Evolutionary conservation across 495 filamentous ascomycete species (phyloP), one percentile per base, ranked within the genome.

Genomic region (Cercophora samala): DNA sequence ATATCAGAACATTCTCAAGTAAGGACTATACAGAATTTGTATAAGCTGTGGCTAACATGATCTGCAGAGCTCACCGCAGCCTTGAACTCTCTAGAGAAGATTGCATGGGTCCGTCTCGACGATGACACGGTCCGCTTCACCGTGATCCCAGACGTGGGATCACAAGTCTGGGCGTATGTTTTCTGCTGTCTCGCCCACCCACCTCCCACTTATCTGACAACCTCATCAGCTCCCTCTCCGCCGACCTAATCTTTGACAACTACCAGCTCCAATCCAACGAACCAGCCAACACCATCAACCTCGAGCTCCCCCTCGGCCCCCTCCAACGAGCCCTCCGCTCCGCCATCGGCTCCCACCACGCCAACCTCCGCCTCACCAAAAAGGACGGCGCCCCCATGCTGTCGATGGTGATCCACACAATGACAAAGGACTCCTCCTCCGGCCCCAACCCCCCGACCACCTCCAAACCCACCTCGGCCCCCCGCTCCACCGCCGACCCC

Each of bases 161-260:
- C 93, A 13, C 93, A 97, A 84, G 95, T 98, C 32, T 99, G 96
- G 95, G 91, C 93, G 93, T 97, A 82, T 72, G 91, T 84, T 60
- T 55, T 60, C 70, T 61, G 22, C 59, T 19, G 37, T 26, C 46
- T 54, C 19, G 54, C 58, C 46, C 22, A 26, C 13, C 11, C 2
- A 19, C 52, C 58, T 25, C 22, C 15, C 13, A 6, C 62, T 37
- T 23, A 1, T 24, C 6, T n/a, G n/a, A 64, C 32, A 51, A 22
- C n/a, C 62, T 2, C 29, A 19, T 56, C 58, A 84, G 83, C 64
- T 83, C 84, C n/a, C 76, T 86, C 25, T 80, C 81, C 3, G 82
- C 84, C 86, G 90, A 95, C 70, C 86, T 89, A 66, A 91, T 99
- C 69, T 97, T 98, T 78, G 91, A 95, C 53, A 86, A 88, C 73